A percentile compares a stretch with the other conserved stretches of the same genome.
Evolutionary conservation across 108 stramenopile species (phyloP).

Genomic region (Epithemia pelagica): DNA sequence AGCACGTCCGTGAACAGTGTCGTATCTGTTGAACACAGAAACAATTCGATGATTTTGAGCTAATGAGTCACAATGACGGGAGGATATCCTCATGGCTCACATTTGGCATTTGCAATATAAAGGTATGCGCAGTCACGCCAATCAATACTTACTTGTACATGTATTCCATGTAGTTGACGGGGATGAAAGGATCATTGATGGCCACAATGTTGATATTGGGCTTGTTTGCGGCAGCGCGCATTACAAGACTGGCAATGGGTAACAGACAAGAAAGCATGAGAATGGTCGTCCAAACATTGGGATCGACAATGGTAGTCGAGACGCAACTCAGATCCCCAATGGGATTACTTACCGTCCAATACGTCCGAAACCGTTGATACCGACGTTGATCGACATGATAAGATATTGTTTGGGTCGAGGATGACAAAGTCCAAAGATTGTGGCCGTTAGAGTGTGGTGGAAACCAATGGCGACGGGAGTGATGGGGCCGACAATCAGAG

Average conservation of each 20-base stretch:
- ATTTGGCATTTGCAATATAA: not conserved
- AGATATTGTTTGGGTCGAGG: too few relatives aligned
- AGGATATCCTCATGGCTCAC: not conserved
- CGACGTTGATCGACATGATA: slow-evolving; percentile 17
- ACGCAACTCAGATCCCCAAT: too few relatives aligned
- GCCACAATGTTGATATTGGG: slow-evolving; percentile 91
- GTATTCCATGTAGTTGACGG: slow-evolving; percentile 86
- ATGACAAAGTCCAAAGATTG: too few relatives aligned
- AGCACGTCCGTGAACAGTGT: slow-evolving; percentile 91
- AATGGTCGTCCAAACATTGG: too few relatives aligned
- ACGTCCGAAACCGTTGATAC: slow-evolving; percentile 97
- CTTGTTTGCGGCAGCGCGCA: slow-evolving; percentile 88
- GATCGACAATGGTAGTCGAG: too few relatives aligned
- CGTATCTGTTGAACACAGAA: slow-evolving; percentile 55
- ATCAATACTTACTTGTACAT: slow-evolving; percentile 34
- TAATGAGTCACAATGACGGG: not conserved
- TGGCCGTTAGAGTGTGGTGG: too few relatives aligned
- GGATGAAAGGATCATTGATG: slow-evolving; percentile 95
- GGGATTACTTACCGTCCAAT: slow-evolving; percentile 86
- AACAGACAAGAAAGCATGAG: too few relatives aligned
- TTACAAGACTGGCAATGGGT: slow-evolving; percentile 60
- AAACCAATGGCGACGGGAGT: too few relatives aligned
- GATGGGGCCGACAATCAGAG: too few relatives aligned
- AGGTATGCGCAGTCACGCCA: too few relatives aligned
- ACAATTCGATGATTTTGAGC: not conserved